phyloP scores from a whole-genome alignment of 495 filamentous ascomycete genomes.

The Glonium stellatum region DNA sequence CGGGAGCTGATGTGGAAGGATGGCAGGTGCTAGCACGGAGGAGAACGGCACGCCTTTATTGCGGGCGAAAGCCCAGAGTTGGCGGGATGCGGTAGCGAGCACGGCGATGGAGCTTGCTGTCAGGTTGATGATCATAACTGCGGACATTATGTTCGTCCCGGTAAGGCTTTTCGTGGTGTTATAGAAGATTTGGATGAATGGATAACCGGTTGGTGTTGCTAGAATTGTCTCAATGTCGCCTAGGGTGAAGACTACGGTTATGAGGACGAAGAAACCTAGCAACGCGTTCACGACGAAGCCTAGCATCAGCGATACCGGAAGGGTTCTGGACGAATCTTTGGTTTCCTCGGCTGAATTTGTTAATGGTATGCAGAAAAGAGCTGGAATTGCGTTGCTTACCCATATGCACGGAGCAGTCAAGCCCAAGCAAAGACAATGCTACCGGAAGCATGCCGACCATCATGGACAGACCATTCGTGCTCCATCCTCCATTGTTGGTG shows the following conservation, averaged over 20 bases:
- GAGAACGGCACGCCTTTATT: conserved; percentile 51
- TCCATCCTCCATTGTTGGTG: background rate
- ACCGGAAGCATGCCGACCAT: background rate
- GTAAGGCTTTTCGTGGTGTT: conserved; percentile 41
- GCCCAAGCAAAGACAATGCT: background rate
- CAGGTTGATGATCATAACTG: conserved; percentile 44
- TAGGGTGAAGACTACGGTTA: conserved; percentile 23
- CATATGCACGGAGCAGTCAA: background rate
- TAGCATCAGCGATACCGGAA: conserved; percentile 7
- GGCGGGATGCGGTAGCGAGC: conserved; percentile 50
- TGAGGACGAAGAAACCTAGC: conserved; percentile 20
- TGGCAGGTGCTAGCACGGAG: conserved; percentile 42
- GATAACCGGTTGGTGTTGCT: conserved; percentile 38
- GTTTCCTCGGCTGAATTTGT: background rate
- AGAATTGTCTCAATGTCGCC: conserved; percentile 38
- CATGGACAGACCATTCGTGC: background rate
- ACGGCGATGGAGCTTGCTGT: conserved; percentile 44
- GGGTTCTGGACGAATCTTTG: background rate
- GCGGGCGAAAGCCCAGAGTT: conserved; percentile 53
- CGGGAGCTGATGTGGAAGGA: conserved; percentile 26
- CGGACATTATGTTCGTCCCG: conserved; percentile 44
- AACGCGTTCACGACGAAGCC: conserved; percentile 21
- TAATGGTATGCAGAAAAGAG: background rate
- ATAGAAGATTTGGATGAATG: conserved; percentile 49
- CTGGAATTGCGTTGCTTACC: background rate